Evolutionary conservation across 495 filamentous ascomycete species (phyloP), one percentile per base, ranked within the genome.

Genomic region (Neurospora discreta): DNA sequence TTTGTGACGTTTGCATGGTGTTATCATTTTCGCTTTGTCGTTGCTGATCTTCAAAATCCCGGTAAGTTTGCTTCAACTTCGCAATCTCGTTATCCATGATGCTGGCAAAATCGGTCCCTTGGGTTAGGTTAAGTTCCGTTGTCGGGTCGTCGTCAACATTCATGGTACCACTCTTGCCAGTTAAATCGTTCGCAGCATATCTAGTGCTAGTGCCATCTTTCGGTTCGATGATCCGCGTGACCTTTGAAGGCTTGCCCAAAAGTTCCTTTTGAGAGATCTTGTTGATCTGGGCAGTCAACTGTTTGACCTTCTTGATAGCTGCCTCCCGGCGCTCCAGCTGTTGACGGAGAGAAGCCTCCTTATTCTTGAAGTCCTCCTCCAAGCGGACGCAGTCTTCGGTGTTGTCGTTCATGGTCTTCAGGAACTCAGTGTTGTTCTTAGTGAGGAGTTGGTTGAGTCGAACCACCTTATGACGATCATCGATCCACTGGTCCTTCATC

Each of bases 91-190:
- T 77, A 70, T 81, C 80, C 69, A 82, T 81, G 70, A 82, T 78
- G 76, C 79, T 80, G 40, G 75, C 78, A 71, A 81, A 83, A 65
- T 83, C 81, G 26, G 81, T 81, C 26, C 81, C 82, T 46, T 82
- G 79, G 9, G 78, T 83, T 42, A 83, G 74, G 69, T 84, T 76
- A 40, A 84, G 76, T 60, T 84, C 81, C 42, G 78, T 78, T 10
- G 81, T 82, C 65, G 79, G 82, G 68, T 84, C 82, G 23, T 84
- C 83, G 58, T 81, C 81, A 39, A 79, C 72, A 38, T 76, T 74
- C 68, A 74, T 74, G 23, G 69, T 71, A 65, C 68, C 71, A 76
- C 76, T 78, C 58, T 72, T 75, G 8, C 75, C 75, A 15, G 80
- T 78, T 69, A 80, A 68, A 41, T 82, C 82, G 30, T 41, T 46